Conservation (phyloP, 1,284 basidiomycete genomes). For the Cryptococcus sp. region DNA sequence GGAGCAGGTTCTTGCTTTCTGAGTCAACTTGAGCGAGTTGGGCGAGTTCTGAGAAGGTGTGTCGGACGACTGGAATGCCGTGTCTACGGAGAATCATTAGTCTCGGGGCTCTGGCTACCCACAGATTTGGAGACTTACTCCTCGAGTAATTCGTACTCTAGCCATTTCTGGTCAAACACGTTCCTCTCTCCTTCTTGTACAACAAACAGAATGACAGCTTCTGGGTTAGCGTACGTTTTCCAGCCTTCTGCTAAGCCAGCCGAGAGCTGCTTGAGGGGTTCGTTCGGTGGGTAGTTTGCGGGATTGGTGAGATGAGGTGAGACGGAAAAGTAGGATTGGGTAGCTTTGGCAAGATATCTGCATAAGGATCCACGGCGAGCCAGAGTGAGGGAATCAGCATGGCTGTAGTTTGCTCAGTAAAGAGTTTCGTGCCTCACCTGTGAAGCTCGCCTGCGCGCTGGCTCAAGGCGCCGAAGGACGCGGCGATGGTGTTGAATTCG, state of each 20-base stretch:
- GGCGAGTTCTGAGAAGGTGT: conserved; percentile 71
- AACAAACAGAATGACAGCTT: conserved; percentile 71
- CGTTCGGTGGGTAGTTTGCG: conserved; percentile 71
- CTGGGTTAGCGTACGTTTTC: conserved; percentile 61
- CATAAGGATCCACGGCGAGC: conserved; percentile 4
- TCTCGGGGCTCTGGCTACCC: background rate
- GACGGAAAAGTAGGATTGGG: conserved; percentile 63
- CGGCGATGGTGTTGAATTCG: conserved; percentile 96
- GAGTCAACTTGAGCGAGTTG: conserved; percentile 58
- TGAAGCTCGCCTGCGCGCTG: conserved; percentile 75
- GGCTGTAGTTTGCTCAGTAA: background rate
- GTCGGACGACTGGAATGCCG: conserved; percentile 69
- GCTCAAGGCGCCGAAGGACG: conserved; percentile 83
- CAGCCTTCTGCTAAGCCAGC: conserved; percentile 80
- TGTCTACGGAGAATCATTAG: conserved; percentile 57
- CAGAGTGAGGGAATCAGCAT: too few species aligned
- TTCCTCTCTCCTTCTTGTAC: conserved; percentile 90
- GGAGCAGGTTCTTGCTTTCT: conserved; percentile 54
- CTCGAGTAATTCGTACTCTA: conserved; percentile 83
- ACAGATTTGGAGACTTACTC: conserved; percentile 55
- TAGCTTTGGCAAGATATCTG: conserved; percentile 69
- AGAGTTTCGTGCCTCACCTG: conserved; percentile 57
- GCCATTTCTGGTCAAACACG: conserved; percentile 86
- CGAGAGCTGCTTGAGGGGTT: conserved; percentile 69
- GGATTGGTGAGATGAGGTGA: conserved; percentile 60